A percentile compares a stretch with the other conserved stretches of the same genome.
These are phyloP conservation scores for Epithemia pelagica DNA, from an alignment of 108 stramenopile species.

Conservation along the genomic window DNA sequence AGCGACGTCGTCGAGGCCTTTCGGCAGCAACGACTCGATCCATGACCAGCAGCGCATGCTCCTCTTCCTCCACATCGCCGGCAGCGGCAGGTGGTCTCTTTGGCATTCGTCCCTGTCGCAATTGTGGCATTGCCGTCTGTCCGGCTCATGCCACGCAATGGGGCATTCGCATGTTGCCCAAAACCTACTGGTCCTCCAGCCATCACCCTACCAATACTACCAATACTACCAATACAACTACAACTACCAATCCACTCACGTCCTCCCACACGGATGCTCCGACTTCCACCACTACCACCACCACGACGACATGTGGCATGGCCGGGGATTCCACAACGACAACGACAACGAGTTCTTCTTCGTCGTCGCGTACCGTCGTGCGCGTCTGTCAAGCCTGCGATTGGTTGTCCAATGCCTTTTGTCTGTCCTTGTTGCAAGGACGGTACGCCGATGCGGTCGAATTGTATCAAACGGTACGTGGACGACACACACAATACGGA, in stretches of 20 bases:
- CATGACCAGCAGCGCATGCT: too few species aligned
- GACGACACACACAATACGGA: too few species aligned
- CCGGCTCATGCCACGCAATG: constrained; percentile 44
- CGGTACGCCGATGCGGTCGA: constrained; percentile 34
- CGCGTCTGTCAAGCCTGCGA: constrained; percentile 66
- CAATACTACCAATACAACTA: not conserved
- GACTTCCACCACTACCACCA: constrained; percentile 8
- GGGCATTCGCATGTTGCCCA: constrained; percentile 54
- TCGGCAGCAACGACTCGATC: too few species aligned
- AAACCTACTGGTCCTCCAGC: constrained; percentile 37
- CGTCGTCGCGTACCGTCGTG: constrained; percentile 14
- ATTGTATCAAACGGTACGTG: constrained; percentile 34
- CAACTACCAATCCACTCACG: too few species aligned
- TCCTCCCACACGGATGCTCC: not conserved
- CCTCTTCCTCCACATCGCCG: too few species aligned
- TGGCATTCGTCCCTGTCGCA: constrained; percentile 49
- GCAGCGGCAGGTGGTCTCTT: not conserved
- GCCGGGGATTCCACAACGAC: not conserved
- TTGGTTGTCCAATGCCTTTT: constrained; percentile 57
- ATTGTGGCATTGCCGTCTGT: constrained; percentile 66
- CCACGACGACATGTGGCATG: not conserved
- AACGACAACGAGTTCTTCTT: not conserved
- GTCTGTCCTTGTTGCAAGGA: constrained; percentile 59
- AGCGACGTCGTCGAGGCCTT: too few species aligned
- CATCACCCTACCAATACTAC: not conserved